Percentiles rank a stretch among this genome's conserved stretches.
Conservation (phyloP, 1,284 basidiomycete genomes). For the Neotropicomus parvogracilis region DNA sequence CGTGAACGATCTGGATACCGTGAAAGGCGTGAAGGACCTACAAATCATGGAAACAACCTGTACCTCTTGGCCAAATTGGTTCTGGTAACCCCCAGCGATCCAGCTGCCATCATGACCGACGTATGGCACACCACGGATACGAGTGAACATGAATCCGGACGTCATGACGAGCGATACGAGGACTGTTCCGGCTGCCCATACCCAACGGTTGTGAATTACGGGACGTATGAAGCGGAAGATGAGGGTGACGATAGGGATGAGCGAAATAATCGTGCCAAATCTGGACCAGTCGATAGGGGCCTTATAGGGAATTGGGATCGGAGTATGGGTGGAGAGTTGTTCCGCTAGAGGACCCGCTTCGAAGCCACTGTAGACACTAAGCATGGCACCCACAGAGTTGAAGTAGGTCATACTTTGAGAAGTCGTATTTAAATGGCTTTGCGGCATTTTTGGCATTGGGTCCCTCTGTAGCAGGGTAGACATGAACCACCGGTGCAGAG, state of each 20-base stretch:
- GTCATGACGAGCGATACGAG: slow-evolving; percentile 79
- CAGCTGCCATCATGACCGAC: slow-evolving; percentile 65
- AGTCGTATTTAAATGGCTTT: slow-evolving; percentile 72
- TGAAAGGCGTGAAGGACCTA: slow-evolving; percentile 40
- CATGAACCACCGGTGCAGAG: slow-evolving; percentile 82
- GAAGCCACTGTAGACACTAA: slow-evolving; percentile 65
- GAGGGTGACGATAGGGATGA: slow-evolving; percentile 44
- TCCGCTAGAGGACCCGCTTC: slow-evolving; percentile 72
- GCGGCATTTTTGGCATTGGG: slow-evolving; percentile 54
- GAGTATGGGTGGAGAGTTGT: slow-evolving; percentile 70
- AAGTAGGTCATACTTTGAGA: slow-evolving; percentile 54
- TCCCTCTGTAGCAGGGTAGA: slow-evolving; percentile 73
- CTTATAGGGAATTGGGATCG: slow-evolving; percentile 69
- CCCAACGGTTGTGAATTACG: slow-evolving; percentile 73
- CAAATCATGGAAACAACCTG: slow-evolving; percentile 86
- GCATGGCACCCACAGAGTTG: slow-evolving; percentile 1
- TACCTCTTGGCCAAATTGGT: slow-evolving; percentile 90
- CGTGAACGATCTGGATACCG: slow-evolving; percentile 7
- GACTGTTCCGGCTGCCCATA: slow-evolving; percentile 69
- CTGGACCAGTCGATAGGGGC: slow-evolving; percentile 68
- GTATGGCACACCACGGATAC: slow-evolving; percentile 83
- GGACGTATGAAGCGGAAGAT: slow-evolving; percentile 63
- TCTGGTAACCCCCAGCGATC: slow-evolving; percentile 87
- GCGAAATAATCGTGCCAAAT: slow-evolving; percentile 43
- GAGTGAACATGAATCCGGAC: slow-evolving; percentile 94